Evolutionary conservation across 305 asterid species (phyloP).

Genomic region (Fraxinus xanthoxyloides): DNA sequence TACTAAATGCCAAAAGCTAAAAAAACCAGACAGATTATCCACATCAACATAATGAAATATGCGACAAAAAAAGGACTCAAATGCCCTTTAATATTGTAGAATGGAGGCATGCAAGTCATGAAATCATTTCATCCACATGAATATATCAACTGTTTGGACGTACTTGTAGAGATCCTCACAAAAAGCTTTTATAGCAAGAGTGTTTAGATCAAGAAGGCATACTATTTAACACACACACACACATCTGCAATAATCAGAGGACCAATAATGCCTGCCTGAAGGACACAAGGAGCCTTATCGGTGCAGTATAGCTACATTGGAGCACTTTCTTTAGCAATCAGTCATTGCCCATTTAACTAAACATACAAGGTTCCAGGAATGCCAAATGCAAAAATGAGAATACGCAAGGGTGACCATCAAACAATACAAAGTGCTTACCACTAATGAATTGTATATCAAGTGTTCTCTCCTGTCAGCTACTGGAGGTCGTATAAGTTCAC

Average conservation of each 20-base stretch:
- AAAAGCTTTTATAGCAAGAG: constrained; percentile 5
- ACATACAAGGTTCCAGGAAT: constrained; percentile 8
- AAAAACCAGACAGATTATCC: not conserved
- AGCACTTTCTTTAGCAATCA: constrained; percentile 4
- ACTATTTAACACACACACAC: constrained; percentile 14
- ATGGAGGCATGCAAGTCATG: not conserved
- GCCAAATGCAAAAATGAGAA: constrained; percentile 3
- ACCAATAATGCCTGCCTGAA: constrained; percentile 9
- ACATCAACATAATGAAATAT: not conserved
- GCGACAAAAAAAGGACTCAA: not conserved
- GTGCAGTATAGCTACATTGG: constrained; percentile 1
- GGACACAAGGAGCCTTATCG: constrained; percentile 1
- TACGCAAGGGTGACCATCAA: not conserved
- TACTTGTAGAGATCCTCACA: not conserved
- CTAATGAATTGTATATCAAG: constrained; percentile 80
- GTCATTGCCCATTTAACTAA: constrained; percentile 1
- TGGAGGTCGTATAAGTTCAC: constrained; percentile 88
- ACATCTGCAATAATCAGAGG: constrained; percentile 15
- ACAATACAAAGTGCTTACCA: constrained; percentile 51
- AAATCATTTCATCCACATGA: not conserved
- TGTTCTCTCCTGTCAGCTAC: constrained; percentile 97
- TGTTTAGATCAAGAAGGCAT: not conserved
- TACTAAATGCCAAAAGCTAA: constrained; percentile 11
- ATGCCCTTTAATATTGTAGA: constrained; percentile 1
- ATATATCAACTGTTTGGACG: not conserved